Base-by-base conservation (phyloP, 208 protist species). In the Lotmaria passim region DNA sequence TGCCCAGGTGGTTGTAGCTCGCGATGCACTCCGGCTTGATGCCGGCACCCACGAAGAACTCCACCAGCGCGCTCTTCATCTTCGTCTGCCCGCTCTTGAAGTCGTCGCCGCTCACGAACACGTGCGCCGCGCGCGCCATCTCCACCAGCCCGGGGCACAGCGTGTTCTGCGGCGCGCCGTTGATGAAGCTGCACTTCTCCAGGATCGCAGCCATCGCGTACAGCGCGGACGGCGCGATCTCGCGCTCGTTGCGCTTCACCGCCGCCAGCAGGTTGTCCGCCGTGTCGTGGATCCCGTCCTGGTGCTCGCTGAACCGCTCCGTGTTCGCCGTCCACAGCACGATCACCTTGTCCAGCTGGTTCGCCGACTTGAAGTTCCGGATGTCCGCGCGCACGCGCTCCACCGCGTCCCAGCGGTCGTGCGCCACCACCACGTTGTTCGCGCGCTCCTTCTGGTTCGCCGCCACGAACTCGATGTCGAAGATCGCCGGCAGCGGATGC, bases 61-160 rank as follows among this genome's bases (percentile, higher is more conserved):
- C 98, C 30, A 98, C 91, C 50, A 99, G 75, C 3, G 98, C 98
- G 28, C 95, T 98, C 86, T 99, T 99, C 76, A 99, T 97, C 82
- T 99, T 99, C n/a, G 99, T 99, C 89, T 99, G 99, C 41, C 99
- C 99, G 44, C 93, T 96, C 87, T 99, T 99, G 93, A 99, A 99
- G 83, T 99, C 99, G 77, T 99, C 98, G 59, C 99, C 99, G 63
- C 85, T 97, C 61, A 99, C 93, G 48, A 95, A 95, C 10, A 99
- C 96, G 44, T 86, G 59, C 48, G 98, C 63, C 52, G 78, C 66
- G 50, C 87, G 58, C 31, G 98, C 97, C 15, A 99, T 89, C 50
- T 99, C 97, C 23, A 98, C 59, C 36, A 98, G 62, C 51, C 95
- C 98, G 12, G 96, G 86, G 53, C 99, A 98, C 53, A 99, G 95